Percentiles rank a stretch among this genome's conserved stretches.
These are phyloP conservation scores for Fusarium xyrophilum DNA, from an alignment of 2,329 filamentous ascomycete genomes.

Conservation along the genomic window DNA sequence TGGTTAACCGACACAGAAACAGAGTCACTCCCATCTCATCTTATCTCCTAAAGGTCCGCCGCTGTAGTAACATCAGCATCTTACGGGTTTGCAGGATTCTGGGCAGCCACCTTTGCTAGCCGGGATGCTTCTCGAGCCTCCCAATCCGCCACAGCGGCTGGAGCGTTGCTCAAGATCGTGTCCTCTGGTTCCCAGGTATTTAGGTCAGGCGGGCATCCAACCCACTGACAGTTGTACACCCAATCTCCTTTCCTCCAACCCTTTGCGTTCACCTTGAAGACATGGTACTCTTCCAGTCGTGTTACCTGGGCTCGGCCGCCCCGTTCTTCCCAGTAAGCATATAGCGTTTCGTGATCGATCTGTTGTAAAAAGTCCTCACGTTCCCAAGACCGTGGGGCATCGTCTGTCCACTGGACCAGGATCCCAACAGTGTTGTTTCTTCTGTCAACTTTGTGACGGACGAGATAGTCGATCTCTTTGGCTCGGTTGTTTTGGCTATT, in stretches of 20 bases:
- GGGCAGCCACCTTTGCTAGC: accelerated
- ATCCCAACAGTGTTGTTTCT: background rate
- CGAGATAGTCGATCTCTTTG: background rate
- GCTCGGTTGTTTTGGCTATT: background rate
- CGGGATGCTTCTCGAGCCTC: background rate
- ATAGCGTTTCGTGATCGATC: accelerated
- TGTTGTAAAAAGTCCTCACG: accelerated
- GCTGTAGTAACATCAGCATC: no score
- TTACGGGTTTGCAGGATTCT: accelerated
- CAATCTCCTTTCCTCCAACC: accelerated
- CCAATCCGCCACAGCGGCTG: background rate
- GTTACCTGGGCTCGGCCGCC: background rate
- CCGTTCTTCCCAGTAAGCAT: background rate
- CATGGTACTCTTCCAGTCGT: background rate
- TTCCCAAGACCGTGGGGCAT: background rate
- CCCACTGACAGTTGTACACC: background rate
- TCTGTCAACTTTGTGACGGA: background rate
- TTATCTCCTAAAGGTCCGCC: no score
- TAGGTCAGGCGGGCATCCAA: background rate
- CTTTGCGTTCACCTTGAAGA: background rate
- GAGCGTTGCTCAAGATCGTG: background rate
- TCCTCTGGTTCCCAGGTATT: background rate
- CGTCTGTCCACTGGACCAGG: background rate
- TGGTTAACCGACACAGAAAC: no score
- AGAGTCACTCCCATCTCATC: no score